A percentile compares a stretch with the other conserved stretches of the same genome.
Evolutionary conservation across 192 early-diverging fungal genomes (phyloP).

Genomic region (Allomyces arbusculus): DNA sequence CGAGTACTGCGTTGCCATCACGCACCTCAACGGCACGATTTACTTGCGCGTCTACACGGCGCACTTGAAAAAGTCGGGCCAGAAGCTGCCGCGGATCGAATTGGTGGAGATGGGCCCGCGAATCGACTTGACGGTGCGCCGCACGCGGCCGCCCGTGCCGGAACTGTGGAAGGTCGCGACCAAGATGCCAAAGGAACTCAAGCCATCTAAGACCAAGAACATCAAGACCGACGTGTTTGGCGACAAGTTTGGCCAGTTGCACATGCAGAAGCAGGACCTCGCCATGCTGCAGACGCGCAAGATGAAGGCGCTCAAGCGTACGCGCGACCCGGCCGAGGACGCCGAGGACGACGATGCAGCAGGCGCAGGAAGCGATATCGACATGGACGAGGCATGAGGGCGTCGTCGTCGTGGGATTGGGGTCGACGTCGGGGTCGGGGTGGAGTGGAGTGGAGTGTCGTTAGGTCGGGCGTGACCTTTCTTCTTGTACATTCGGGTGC

Average conservation of each 20-base stretch:
- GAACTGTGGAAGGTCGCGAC: slow-evolving; percentile 71
- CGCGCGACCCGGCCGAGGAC: slow-evolving; percentile 8
- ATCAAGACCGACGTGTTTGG: slow-evolving; percentile 71
- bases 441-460: no score
- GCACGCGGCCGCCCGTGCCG: slow-evolving; percentile 44
- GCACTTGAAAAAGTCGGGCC: slow-evolving; percentile 68
- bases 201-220: slow-evolving; percentile 72
- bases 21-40: slow-evolving; percentile 45
- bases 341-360: slow-evolving; percentile 17
- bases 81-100: slow-evolving; percentile 72
- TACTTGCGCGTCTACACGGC: slow-evolving; percentile 66
- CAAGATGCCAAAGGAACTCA: slow-evolving; percentile 67
- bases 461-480: no score
- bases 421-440: no score
- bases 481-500: no score
- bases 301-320: slow-evolving; percentile 85
- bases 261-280: slow-evolving; percentile 80
- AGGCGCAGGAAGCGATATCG: no score
- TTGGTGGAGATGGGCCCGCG: slow-evolving; percentile 83
- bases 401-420: no score
- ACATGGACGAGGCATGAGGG: no score
- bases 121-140: slow-evolving; percentile 56
- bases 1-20: slow-evolving; percentile 70
- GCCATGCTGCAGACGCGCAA: slow-evolving; percentile 88
- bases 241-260: slow-evolving; percentile 75